Base-by-base conservation (phyloP, 768 basidiomycete genomes). In the Cubamyces lactineus region DNA sequence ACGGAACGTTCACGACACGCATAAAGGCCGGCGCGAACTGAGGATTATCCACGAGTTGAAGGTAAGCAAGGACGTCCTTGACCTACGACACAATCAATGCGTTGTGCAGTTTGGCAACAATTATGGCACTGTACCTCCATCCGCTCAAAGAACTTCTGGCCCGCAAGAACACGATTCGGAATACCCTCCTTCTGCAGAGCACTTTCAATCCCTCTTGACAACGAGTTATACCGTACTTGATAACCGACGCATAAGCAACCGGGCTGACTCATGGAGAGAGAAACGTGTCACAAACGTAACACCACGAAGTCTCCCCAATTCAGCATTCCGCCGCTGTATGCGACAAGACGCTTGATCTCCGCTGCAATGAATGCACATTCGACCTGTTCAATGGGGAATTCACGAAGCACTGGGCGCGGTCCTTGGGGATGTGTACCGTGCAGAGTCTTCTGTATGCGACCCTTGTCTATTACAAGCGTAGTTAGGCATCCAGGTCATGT, bases 101-200 rank as follows among this genome's bases (percentile, higher is more conserved):
- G 9, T 2, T 30, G 13, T n/a, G 17, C 5, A 51, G 57, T 49
- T 39, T 19, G 28, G 41, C 43, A 19, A 21, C 23, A 64, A 42
- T 28, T 23, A 38, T 16, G 54, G 1, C 30, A 65, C 77, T 50
- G 34, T 45, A 86, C 89, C 80, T 94, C 93, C 68, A 85, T 71
- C 17, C 92, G 85, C 65, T 94, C 91, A 67, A 95, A 95, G 80
- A 94, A 94, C 69, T 87, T 90, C 69, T 90, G 89, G 0, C 92
- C 92, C 21, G 85, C 88, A 2, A 95, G 80, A 51, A 95, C 82
- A 59, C 84, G 77, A 66, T 82, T 85, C 1, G 92, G 92, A 41
- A 96, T 90, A n/a, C 86, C 84, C 64, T 87, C 84, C 63, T 83
- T 86, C 69, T 92, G 91, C 23, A 96, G 74, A 0, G 88, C 86